Evolutionary conservation across 345 rosid species (phyloP), one percentile per base, ranked within the genome.

Genomic region (Gossypium raimondii): DNA sequence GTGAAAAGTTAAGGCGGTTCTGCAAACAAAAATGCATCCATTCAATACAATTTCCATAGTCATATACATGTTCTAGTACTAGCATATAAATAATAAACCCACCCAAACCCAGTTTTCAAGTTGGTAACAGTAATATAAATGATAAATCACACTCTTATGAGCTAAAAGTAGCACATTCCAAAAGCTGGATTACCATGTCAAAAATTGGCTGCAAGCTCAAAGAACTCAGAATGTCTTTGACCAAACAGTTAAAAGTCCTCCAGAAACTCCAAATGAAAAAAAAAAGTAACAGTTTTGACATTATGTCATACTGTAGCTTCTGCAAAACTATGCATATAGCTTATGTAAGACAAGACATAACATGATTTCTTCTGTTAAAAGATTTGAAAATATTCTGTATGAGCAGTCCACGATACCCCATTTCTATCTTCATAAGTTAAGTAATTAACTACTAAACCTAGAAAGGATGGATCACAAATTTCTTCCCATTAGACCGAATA

Each of bases 1-100:
- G 93, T 70, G 89, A 70, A 81, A 81, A 90, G 80, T 75, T 90
- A 79, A 82, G 97, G 56, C 93, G 92, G 70, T 90, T 92, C 97
- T 92, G 92, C 79, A 50, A 74, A 48, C 11, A n/a, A 51, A 29
- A 25, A 52, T 20, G 6, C 12, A 41, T 43, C 22, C 11, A 27
- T 29, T 51, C 11, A 52, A 29, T 52, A 52, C 60, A 70, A 29
- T 27, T 69, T 69, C 25, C 73, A 51, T 51, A 70, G 60, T 51
- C 13, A 2, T 27, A 17, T 67, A 27, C 24, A 69, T 69, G 18
- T 51, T 41, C 59, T 8, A 27, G n/a, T 10, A 27, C 25, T 17
- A 51, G 59, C 73, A 50, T 25, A 51, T 51, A 51, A 69, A 27
- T 16, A 9, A 14, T 16, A 68, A 68, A 25, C 59, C 55, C 55